phyloP scores from a whole-genome alignment of 176 grass and related monocot genomes.

The Elaeis guineensis region DNA sequence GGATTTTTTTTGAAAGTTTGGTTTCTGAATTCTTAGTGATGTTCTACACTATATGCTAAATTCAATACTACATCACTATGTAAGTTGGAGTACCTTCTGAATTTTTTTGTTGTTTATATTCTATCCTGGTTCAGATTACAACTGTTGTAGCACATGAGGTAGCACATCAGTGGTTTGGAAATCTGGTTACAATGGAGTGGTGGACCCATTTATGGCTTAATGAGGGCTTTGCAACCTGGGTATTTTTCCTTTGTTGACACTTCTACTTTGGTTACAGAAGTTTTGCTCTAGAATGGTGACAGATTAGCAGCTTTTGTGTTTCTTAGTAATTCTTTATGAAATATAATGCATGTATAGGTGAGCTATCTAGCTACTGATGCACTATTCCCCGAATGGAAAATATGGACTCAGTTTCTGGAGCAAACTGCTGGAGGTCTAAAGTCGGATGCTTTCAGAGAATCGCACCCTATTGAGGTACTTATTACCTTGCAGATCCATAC shows the following conservation, averaged over 20 bases:
- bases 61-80: no score
- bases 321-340: no score
- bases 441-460: conserved; percentile 81
- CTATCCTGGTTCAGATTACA: conserved; percentile 52
- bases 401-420: conserved; percentile 91
- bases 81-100: neutral
- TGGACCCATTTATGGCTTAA: conserved; percentile 98
- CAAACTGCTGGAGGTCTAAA: conserved; percentile 55
- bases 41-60: no score
- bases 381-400: conserved; percentile 93
- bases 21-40: no score
- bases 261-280: no score
- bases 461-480: conserved; percentile 89
- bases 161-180: conserved; percentile 96
- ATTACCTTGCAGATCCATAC: no score
- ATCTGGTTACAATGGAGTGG: conserved; percentile 99
- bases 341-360: conserved; percentile 29
- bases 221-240: conserved; percentile 96
- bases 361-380: conserved; percentile 58
- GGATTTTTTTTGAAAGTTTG: no score
- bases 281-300: no score
- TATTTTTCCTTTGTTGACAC: conserved; percentile 14
- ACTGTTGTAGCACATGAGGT: conserved; percentile 89
- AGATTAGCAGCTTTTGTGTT: neutral
- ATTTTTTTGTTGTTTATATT: neutral